Conservation (phyloP, 495 filamentous ascomycete species). For the Neohortaea acidophila region DNA sequence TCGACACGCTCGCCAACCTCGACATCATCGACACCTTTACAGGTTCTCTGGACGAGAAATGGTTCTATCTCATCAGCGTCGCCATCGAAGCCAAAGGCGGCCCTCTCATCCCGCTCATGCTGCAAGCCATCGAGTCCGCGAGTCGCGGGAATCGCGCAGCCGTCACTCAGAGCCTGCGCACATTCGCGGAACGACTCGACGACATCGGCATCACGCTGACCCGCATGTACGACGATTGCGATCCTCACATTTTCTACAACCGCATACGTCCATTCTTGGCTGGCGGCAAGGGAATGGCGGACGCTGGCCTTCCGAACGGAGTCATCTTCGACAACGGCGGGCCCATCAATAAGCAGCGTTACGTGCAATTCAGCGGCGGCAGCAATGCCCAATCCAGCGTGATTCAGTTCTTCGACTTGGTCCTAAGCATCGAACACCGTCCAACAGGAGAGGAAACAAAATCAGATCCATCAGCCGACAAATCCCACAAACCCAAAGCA, state of each 20-base stretch:
- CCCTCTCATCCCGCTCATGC: slow-evolving; percentile 76
- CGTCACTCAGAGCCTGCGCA: slow-evolving; percentile 58
- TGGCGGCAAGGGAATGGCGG: slow-evolving; percentile 91
- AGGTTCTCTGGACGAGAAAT: slow-evolving; percentile 91
- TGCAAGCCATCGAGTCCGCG: slow-evolving; percentile 72
- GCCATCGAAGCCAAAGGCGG: slow-evolving; percentile 89
- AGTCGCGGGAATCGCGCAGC: slow-evolving; percentile 49
- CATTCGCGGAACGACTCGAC: slow-evolving; percentile 74
- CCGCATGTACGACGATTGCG: slow-evolving; percentile 84
- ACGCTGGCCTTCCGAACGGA: slow-evolving; percentile 74
- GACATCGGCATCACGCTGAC: slow-evolving; percentile 59
- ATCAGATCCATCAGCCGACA: slow-evolving; percentile 28
- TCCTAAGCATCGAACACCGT: slow-evolving; percentile 80
- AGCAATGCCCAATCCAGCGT: slow-evolving; percentile 92
- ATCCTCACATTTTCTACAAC: slow-evolving; percentile 86
- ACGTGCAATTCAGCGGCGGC: slow-evolving; percentile 71
- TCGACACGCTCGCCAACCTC: slow-evolving; percentile 72
- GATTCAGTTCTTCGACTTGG: slow-evolving; percentile 87
- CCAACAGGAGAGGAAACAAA: slow-evolving; percentile 62
- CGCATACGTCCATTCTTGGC: slow-evolving; percentile 87
- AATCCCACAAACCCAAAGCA: slow-evolving; percentile 35
- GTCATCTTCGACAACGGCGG: slow-evolving; percentile 70
- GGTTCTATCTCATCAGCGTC: slow-evolving; percentile 92
- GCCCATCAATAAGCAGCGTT: slow-evolving; percentile 40
- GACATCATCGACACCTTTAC: slow-evolving; percentile 79